phyloP scores from a whole-genome alignment of 805 yeast species.

The Metschnikowia henanensis region DNA sequence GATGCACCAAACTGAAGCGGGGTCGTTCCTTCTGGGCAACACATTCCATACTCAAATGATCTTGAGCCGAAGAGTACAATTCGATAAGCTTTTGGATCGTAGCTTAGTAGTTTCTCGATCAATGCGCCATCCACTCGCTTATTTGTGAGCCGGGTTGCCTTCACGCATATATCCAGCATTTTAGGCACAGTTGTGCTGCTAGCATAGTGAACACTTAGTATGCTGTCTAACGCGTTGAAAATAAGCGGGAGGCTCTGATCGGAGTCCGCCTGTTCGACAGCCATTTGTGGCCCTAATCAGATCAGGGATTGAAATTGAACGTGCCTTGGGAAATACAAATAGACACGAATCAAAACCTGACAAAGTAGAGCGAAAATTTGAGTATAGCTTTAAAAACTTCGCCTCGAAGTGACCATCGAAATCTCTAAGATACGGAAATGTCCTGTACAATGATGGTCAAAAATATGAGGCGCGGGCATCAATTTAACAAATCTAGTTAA shows the following conservation, averaged over 20 bases:
- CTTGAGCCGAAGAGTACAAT: conserved; percentile 12
- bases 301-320: no score
- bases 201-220: conserved; percentile 34
- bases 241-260: neutral
- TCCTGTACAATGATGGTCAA: no score
- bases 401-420: no score
- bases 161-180: conserved; percentile 13
- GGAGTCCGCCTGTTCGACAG: neutral
- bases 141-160: conserved; percentile 16
- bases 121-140: conserved; percentile 12
- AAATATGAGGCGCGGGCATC: no score
- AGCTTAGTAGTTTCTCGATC: conserved; percentile 12
- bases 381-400: no score
- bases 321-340: no score
- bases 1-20: conserved; percentile 15
- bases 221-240: conserved; percentile 31
- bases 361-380: no score
- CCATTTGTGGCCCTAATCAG: no score
- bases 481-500: no score
- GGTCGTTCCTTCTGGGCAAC: conserved; percentile 13
- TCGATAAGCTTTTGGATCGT: conserved; percentile 10
- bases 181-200: conserved; percentile 29
- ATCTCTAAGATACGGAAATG: no score
- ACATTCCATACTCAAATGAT: conserved; percentile 15
- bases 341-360: no score